Percentiles rank a stretch among this genome's conserved stretches.
Conservation (phyloP, 2,329 filamentous ascomycete species). For the Conoideocrella luteorostrata region DNA sequence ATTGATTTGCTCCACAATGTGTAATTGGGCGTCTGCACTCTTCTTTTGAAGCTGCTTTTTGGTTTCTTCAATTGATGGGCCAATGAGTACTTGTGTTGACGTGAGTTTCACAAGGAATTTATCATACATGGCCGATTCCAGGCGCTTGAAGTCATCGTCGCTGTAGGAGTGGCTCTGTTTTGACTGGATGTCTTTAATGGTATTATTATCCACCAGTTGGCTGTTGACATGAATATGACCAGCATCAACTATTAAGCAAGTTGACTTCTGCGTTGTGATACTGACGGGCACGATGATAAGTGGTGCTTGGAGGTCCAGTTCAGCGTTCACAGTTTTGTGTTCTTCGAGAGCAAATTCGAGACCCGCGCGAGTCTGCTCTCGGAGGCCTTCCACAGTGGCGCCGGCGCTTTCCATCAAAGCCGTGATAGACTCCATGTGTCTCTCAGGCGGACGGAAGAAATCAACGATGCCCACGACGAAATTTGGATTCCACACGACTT, state of each 20-base stretch:
- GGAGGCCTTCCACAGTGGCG: constrained; percentile 87
- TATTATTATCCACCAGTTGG: constrained; percentile 87
- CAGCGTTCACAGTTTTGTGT: constrained; percentile 95
- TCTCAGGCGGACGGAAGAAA: constrained; percentile 93
- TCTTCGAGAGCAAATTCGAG: constrained; percentile 95
- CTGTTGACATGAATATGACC: constrained; percentile 94
- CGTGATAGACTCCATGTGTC: constrained; percentile 97
- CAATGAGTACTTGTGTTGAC: constrained; percentile 92
- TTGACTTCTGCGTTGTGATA: constrained; percentile 71
- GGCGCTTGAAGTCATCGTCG: constrained; percentile 77
- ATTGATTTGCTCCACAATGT: constrained; percentile 95
- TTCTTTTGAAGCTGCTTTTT: constrained; percentile 70
- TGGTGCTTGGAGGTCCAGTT: constrained; percentile 90
- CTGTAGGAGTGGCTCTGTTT: constrained; percentile 86
- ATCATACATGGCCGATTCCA: constrained; percentile 96
- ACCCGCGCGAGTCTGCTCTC: constrained; percentile 91
- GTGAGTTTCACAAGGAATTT: constrained; percentile 89
- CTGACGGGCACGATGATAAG: constrained; percentile 95
- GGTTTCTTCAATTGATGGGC: constrained; percentile 84
- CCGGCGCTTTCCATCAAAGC: constrained; percentile 94
- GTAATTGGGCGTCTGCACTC: constrained; percentile 64
- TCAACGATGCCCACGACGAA: constrained; percentile 86
- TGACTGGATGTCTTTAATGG: constrained; percentile 79
- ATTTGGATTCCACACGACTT: constrained; percentile 95
- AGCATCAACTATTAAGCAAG: constrained; percentile 90